Evolutionary conservation across 169 alveolate species (phyloP).

Genomic region (Plasmodium fragile): DNA sequence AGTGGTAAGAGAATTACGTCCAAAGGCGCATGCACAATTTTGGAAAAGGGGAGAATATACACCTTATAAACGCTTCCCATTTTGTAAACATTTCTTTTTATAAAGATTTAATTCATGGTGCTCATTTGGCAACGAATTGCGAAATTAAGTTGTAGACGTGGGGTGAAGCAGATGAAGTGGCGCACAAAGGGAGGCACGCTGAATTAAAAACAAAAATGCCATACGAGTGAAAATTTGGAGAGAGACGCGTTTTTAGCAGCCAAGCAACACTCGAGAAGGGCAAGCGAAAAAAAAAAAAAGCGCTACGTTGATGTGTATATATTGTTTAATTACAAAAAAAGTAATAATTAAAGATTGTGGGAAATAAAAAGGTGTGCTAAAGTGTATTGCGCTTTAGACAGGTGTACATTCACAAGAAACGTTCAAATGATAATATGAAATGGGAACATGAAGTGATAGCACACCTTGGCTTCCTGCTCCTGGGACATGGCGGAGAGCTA

Average conservation of each 20-base stretch:
- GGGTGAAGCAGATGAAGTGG: not conserved
- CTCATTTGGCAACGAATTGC: not conserved
- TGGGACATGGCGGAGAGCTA: not conserved
- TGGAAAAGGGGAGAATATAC: not conserved
- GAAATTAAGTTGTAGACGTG: not conserved
- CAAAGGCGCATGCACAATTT: not conserved
- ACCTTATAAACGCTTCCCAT: not conserved
- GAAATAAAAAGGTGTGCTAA: not conserved
- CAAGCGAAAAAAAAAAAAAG: not conserved
- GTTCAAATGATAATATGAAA: not conserved
- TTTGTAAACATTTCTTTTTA: not conserved
- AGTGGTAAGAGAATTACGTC: not conserved
- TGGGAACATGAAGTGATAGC: not conserved
- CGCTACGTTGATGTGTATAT: not conserved
- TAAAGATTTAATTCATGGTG: not conserved
- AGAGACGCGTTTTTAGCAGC: not conserved
- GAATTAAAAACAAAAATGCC: not conserved
- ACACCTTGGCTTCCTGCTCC: not conserved
- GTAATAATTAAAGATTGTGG: constrained; percentile 1
- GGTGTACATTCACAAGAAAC: not conserved
- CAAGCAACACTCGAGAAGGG: not conserved
- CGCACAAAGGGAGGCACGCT: not conserved
- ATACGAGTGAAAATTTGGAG: not conserved
- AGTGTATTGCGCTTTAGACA: not conserved
- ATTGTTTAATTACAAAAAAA: not conserved